Evolutionary conservation across 2,329 filamentous ascomycete species (phyloP).

Genomic region (Colletotrichum lindemuthianum): DNA sequence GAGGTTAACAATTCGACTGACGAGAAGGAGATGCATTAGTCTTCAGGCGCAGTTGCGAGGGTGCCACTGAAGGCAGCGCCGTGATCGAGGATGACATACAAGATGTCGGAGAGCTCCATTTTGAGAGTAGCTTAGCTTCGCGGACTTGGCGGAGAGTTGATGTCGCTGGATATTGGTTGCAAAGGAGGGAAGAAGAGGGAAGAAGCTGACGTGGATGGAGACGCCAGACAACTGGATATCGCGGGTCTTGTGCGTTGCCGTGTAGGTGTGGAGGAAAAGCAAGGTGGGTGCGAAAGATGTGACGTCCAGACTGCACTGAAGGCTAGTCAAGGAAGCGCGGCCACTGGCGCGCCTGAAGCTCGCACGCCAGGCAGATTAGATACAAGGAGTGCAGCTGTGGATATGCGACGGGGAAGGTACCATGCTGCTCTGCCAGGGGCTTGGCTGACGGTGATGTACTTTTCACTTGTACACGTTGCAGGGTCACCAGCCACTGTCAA

Average conservation of each 20-base stretch:
- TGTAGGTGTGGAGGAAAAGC: conserved; percentile 18
- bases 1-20: conserved; percentile 93
- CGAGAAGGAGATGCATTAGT: conserved; percentile 36
- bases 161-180: neutral
- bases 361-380: conserved; percentile 32
- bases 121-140: conserved; percentile 41
- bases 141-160: neutral
- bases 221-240: conserved; percentile 32
- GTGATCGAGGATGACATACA: conserved; percentile 68
- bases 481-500: conserved; percentile 23
- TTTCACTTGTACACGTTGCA: conserved; percentile 4
- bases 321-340: conserved; percentile 22
- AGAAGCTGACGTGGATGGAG: conserved; percentile 33
- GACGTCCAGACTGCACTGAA: conserved; percentile 34
- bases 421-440: too few species aligned
- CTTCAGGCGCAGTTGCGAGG: conserved; percentile 8
- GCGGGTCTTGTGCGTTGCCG: conserved; percentile 13
- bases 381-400: conserved; percentile 31
- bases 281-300: conserved; percentile 34
- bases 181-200: conserved; percentile 9
- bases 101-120: conserved; percentile 94
- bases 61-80: conserved; percentile 8
- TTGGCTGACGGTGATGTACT: conserved; percentile 1
- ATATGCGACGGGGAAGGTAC: neutral
- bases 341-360: conserved; percentile 33